phyloP scores from a whole-genome alignment of 768 basidiomycete species.

The Ephemerocybe angulata region DNA sequence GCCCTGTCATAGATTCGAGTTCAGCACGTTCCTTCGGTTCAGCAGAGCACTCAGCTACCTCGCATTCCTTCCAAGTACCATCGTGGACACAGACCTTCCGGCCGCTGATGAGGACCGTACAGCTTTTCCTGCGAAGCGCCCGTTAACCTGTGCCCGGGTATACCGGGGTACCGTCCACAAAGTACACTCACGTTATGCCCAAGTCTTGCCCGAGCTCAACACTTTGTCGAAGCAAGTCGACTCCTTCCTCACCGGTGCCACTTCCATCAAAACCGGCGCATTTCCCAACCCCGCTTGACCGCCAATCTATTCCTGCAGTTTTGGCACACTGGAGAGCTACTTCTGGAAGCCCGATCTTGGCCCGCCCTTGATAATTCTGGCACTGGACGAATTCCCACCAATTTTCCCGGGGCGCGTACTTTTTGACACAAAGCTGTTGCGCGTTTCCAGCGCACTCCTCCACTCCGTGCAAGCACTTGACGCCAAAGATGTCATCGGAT shows the following conservation, averaged over 20 bases:
- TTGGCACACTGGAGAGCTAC: conserved; percentile 66
- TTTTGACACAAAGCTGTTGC: conserved; percentile 78
- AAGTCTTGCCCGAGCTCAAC: conserved; percentile 39
- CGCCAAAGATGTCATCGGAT: conserved; percentile 71
- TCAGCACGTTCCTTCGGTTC: neutral
- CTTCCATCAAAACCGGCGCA: conserved; percentile 65
- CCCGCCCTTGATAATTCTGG: conserved; percentile 64
- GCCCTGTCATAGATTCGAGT: neutral
- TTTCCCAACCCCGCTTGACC: conserved; percentile 45
- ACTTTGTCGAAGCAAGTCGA: conserved; percentile 3
- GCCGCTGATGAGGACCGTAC: conserved; percentile 77
- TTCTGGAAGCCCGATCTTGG: conserved; percentile 60
- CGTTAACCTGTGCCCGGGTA: conserved; percentile 6
- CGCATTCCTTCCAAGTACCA: conserved; percentile 73
- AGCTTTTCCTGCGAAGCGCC: conserved; percentile 60
- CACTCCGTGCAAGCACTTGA: conserved; percentile 75
- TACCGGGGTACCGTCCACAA: neutral
- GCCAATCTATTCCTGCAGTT: conserved; percentile 67
- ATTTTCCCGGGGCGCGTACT: conserved; percentile 46
- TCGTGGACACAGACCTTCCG: conserved; percentile 72
- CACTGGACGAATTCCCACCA: conserved; percentile 89
- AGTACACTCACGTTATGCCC: conserved; percentile 50
- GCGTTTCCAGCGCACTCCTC: conserved; percentile 86
- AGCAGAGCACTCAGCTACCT: conserved; percentile 51
- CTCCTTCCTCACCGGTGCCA: conserved; percentile 38